Conservation (phyloP, 2,329 filamentous ascomycete genomes). For the Ophiosphaerella narmari region DNA sequence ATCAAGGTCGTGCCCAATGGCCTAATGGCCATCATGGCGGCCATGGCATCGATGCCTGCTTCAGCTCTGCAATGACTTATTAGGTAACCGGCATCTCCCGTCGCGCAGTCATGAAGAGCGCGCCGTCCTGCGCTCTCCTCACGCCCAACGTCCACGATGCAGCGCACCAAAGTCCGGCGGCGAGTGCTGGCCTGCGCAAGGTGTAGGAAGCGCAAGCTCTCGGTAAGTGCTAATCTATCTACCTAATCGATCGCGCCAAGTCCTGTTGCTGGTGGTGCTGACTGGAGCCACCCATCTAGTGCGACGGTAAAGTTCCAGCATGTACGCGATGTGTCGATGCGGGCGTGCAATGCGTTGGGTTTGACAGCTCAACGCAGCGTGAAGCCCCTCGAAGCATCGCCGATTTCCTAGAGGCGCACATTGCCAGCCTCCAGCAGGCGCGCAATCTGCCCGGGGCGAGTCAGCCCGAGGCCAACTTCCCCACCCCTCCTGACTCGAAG, state of each 20-base stretch:
- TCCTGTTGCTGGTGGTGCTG: not conserved
- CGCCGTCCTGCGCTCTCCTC: constrained; percentile 16
- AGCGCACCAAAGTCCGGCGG: constrained; percentile 41
- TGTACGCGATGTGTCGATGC: constrained; percentile 42
- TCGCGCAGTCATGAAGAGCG: constrained; percentile 24
- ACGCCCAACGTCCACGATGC: constrained; percentile 27
- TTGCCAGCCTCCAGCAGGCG: constrained; percentile 33
- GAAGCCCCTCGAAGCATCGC: constrained; percentile 42
- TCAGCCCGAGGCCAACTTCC: constrained; percentile 20
- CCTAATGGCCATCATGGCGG: too few species aligned
- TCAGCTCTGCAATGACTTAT: not conserved
- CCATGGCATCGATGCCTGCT: too few species aligned
- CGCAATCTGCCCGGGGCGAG: constrained; percentile 17
- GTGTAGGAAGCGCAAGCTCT: constrained; percentile 43
- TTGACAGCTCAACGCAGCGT: constrained; percentile 40
- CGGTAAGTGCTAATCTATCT: constrained; percentile 17
- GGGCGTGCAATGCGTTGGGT: constrained; percentile 38
- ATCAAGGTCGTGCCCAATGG: too few species aligned
- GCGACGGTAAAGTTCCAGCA: constrained; percentile 42
- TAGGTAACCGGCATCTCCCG: too few species aligned
- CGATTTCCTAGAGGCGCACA: constrained; percentile 40
- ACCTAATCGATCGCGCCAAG: constrained; percentile 8
- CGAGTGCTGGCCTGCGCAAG: constrained; percentile 43
- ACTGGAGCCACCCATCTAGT: constrained; percentile 18
- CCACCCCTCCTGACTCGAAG: constrained; percentile 33